Conservation (phyloP, 2,329 filamentous ascomycete species). For the Trichoderma endophyticum region DNA sequence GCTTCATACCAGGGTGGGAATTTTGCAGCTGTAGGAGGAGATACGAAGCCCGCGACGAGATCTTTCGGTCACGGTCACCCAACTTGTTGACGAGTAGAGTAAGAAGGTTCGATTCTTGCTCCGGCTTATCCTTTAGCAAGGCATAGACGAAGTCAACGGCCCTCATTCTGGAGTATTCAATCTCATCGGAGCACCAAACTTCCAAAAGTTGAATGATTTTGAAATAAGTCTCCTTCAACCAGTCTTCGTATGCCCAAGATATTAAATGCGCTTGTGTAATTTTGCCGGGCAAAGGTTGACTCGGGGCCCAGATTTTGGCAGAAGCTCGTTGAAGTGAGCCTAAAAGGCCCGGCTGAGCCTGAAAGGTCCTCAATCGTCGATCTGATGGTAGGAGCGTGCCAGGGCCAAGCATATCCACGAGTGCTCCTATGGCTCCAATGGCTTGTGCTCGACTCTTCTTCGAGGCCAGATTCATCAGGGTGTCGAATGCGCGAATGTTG, state of each 20-base stretch:
- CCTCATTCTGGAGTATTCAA: constrained; percentile 85
- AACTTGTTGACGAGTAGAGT: constrained; percentile 93
- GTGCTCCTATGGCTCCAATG: constrained; percentile 83
- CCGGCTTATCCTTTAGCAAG: constrained; percentile 89
- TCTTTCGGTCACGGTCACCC: constrained; percentile 91
- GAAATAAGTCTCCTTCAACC: constrained; percentile 92
- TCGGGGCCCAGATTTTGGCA: constrained; percentile 59
- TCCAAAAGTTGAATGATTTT: constrained; percentile 89
- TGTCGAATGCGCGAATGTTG: constrained; percentile 85
- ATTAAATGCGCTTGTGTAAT: constrained; percentile 77
- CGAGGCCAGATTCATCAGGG: constrained; percentile 74
- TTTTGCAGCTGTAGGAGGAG: constrained; percentile 87
- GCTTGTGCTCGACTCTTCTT: constrained; percentile 94
- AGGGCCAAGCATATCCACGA: constrained; percentile 91
- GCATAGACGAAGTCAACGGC: constrained; percentile 90
- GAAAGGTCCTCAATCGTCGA: constrained; percentile 76
- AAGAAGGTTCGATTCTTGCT: constrained; percentile 92
- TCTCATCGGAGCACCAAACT: constrained; percentile 89
- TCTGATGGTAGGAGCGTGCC: constrained; percentile 80
- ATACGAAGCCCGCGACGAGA: constrained; percentile 89
- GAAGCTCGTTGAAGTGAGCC: constrained; percentile 63
- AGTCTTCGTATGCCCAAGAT: constrained; percentile 89
- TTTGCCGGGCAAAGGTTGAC: constrained; percentile 69
- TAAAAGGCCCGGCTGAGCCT: constrained; percentile 72
- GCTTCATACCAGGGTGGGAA: constrained; percentile 90